These are phyloP conservation scores for Arachis stenosperma DNA, from an alignment of 306 rosid genomes.

Conservation along the genomic window DNA sequence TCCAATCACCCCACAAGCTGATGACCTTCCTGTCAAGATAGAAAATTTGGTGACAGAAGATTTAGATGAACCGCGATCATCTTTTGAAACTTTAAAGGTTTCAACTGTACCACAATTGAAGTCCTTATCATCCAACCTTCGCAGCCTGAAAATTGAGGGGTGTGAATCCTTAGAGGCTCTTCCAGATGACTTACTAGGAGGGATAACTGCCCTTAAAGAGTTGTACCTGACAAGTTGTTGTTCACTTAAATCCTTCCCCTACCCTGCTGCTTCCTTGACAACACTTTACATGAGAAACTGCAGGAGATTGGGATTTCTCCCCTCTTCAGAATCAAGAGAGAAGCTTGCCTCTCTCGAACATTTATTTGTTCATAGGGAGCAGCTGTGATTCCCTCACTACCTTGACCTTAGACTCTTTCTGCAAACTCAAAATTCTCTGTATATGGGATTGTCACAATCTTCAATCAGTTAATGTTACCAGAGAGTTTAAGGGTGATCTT, in stretches of 20 bases:
- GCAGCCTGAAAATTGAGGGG: slow-evolving; percentile 37
- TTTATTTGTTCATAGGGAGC: slow-evolving; percentile 31
- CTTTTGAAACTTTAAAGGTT: slow-evolving; percentile 43
- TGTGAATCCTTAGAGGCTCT: slow-evolving; percentile 36
- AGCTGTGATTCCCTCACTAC: slow-evolving; percentile 30
- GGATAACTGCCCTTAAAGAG: slow-evolving; percentile 23
- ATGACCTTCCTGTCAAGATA: background rate
- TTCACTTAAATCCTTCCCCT: slow-evolving; percentile 32
- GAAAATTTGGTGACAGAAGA: too few species aligned
- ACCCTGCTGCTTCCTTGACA: slow-evolving; percentile 17
- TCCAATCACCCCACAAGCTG: slow-evolving; percentile 14
- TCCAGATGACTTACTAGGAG: slow-evolving; percentile 15
- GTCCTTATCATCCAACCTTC: slow-evolving; percentile 25
- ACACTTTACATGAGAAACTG: slow-evolving; percentile 35
- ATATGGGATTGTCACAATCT: slow-evolving; percentile 34
- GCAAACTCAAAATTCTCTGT: slow-evolving; percentile 20
- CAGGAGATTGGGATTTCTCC: slow-evolving; percentile 5
- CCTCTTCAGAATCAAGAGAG: slow-evolving; percentile 23
- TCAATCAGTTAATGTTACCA: background rate
- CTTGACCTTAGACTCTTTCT: slow-evolving; percentile 15
- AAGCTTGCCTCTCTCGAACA: slow-evolving; percentile 21
- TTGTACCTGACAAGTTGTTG: slow-evolving; percentile 32
- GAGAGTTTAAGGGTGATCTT: background rate
- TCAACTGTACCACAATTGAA: slow-evolving; percentile 31
- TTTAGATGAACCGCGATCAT: slow-evolving; percentile 42